Evolutionary conservation across 306 rosid genomes (phyloP).

Genomic region (Arachis hypogaea): DNA sequence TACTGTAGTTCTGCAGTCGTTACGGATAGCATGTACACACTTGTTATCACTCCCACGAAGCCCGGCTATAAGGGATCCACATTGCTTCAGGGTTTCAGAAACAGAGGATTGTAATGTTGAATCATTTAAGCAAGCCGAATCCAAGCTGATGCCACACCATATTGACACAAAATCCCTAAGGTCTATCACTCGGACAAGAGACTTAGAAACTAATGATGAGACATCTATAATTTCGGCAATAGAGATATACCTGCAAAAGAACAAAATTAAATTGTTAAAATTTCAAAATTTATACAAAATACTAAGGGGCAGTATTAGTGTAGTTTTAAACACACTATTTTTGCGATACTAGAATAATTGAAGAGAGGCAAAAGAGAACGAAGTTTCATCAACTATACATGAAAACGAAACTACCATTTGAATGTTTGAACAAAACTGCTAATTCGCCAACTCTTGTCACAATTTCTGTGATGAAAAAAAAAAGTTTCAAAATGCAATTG

Average conservation of each 20-base stretch:
- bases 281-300: neutral
- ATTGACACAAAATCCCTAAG: slow-evolving; percentile 71
- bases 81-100: slow-evolving; percentile 57
- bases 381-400: neutral
- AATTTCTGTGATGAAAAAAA: too few relatives aligned
- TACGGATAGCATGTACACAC: slow-evolving; percentile 69
- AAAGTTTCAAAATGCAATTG: too few relatives aligned
- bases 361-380: slow-evolving; percentile 23
- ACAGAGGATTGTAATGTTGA: slow-evolving; percentile 40
- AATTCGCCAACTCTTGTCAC: too few relatives aligned
- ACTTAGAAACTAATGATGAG: slow-evolving; percentile 64
- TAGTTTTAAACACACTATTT: slow-evolving; percentile 15
- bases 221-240: slow-evolving; percentile 74
- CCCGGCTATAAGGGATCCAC: slow-evolving; percentile 68
- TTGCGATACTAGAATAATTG: neutral
- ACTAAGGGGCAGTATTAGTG: slow-evolving; percentile 4
- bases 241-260: slow-evolving; percentile 71
- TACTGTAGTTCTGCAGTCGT: slow-evolving; percentile 84
- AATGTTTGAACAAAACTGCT: neutral
- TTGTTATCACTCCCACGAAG: slow-evolving; percentile 51
- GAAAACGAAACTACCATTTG: neutral
- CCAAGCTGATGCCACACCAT: slow-evolving; percentile 71
- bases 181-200: slow-evolving; percentile 64
- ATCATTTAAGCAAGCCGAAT: slow-evolving; percentile 53
- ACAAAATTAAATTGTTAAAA: neutral